Evolutionary conservation across 108 stramenopile species (phyloP), one percentile per base, ranked within the genome.

Genomic region (Nannochloropsis granulata): DNA sequence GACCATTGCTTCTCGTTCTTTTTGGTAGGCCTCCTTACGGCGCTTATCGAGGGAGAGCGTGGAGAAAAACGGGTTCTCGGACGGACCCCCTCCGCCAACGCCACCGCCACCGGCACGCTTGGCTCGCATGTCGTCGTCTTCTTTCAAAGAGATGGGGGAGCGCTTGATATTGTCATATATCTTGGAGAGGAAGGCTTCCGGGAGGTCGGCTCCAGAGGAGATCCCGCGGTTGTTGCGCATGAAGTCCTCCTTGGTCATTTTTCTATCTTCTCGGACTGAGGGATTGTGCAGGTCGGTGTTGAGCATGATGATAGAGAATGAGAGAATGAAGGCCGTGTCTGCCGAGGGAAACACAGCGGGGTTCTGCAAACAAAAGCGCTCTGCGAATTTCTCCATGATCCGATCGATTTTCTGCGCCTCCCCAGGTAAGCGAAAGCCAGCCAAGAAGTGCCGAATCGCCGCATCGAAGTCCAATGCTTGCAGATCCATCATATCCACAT

Each of bases 371-470:
- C 92, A 95, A 89, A 94, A 99, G 12, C 94, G 91, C 88, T 96
- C 98, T 21, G 98, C 96, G 90, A 98, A 99, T 71, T 96, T 97
- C 86, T 99, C 98, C 96, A 99, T 97, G 84, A 99, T 98, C 43
- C 98, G 97, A 88, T 99, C 98, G 90, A 99, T 99, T 44, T 99
- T 99, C 87, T 99, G 98, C 10, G 98, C 98, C 92, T 99, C 98
- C 13, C 98, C 98, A 25, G 98, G 98, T 23, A 99, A 90, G 43
- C 98, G 93, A 86, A 99, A 99, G 24, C 97, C 97, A 82, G 93
- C 91, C n/a, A 99, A 90, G 86, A 95, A 99, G 84, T 90, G 93
- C 14, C 97, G 94, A 84, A 99, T 97, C 45, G 96, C 97, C 25
- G 95, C 94, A 87, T 97, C 98, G 88, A 99, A 97, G 7, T 81